A percentile compares a stretch with the other conserved stretches of the same genome.
phyloP scores from a whole-genome alignment of 257 asterid species.

The Scutellaria minor region DNA sequence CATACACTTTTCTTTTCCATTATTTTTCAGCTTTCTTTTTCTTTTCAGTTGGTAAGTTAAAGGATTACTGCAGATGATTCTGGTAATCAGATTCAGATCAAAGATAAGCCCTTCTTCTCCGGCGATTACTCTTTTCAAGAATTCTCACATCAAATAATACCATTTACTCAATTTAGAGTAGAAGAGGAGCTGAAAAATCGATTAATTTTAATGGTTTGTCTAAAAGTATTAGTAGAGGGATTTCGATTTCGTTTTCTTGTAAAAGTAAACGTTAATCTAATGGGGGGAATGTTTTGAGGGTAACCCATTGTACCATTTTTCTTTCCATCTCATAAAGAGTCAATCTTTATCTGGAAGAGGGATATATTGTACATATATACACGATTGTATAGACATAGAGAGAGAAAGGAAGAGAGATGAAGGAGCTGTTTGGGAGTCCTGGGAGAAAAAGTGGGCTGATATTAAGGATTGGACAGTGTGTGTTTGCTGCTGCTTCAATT shows the following conservation, averaged over 20 bases:
- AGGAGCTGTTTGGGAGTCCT: conserved; percentile 84
- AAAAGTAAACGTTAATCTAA: conserved; percentile 10
- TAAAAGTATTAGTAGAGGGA: conserved; percentile 28
- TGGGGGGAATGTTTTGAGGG: conserved; percentile 47
- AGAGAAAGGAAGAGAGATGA: conserved; percentile 52
- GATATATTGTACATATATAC: conserved; percentile 27
- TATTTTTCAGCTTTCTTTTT: conserved; percentile 13
- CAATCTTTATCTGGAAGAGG: conserved; percentile 39
- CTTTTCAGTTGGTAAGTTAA: conserved; percentile 33
- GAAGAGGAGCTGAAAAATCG: conserved; percentile 9
- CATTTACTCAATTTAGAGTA: conserved; percentile 6
- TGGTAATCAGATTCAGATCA: conserved; percentile 38
- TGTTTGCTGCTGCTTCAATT: conserved; percentile 61
- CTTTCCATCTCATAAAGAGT: conserved; percentile 47
- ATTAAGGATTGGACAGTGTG: conserved; percentile 71
- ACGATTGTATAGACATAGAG: conserved; percentile 9
- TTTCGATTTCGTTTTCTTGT: conserved; percentile 22
- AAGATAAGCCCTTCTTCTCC: conserved; percentile 32
- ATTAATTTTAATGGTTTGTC: background rate
- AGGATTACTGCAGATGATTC: conserved; percentile 30
- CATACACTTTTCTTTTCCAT: background rate
- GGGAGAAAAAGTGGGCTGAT: conserved; percentile 80
- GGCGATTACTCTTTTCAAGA: conserved; percentile 25
- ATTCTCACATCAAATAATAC: background rate
- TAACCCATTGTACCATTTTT: conserved; percentile 34